phyloP scores from a whole-genome alignment of 108 stramenopile species.

The Nitzschia palea region DNA sequence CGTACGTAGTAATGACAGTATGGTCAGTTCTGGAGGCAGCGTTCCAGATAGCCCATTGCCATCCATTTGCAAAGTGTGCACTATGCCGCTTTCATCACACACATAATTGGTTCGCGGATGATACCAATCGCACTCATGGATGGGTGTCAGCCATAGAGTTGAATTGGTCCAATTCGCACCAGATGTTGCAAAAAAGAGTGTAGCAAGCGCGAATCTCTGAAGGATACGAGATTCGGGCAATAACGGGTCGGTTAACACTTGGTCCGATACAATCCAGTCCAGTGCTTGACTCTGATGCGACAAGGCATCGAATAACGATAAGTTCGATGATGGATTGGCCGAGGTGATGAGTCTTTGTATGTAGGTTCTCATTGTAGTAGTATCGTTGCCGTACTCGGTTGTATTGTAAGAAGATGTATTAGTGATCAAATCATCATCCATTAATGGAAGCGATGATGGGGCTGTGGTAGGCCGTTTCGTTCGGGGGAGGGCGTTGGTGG shows the following conservation, averaged over 20 bases:
- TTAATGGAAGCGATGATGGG: background rate
- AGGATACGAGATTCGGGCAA: constrained; percentile 3
- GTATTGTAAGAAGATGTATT: background rate
- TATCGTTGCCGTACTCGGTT: background rate
- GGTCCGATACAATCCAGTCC: constrained; percentile 16
- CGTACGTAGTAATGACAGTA: background rate
- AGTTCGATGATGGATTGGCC: background rate
- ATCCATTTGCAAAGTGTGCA: background rate
- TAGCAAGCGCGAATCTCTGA: constrained; percentile 22
- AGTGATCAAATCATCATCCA: background rate
- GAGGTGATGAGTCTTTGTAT: constrained; percentile 1
- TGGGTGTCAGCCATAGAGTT: constrained; percentile 10
- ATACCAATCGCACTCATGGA: constrained; percentile 20
- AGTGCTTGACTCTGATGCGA: constrained; percentile 11
- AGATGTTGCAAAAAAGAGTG: constrained; percentile 19
- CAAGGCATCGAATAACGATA: background rate
- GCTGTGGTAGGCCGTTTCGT: constrained; percentile 4
- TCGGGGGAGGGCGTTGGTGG: background rate
- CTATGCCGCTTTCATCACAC: constrained; percentile 12
- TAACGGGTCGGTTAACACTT: constrained; percentile 2
- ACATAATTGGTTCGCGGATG: background rate
- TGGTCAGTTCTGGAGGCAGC: background rate
- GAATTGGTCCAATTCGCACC: constrained; percentile 20
- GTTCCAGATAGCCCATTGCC: background rate
- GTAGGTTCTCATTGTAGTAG: background rate